A percentile compares a stretch with the other conserved stretches of the same genome.
These are phyloP conservation scores for Penicillium sp. DNA, from an alignment of 2,329 filamentous ascomycete genomes.

Conservation along the genomic window DNA sequence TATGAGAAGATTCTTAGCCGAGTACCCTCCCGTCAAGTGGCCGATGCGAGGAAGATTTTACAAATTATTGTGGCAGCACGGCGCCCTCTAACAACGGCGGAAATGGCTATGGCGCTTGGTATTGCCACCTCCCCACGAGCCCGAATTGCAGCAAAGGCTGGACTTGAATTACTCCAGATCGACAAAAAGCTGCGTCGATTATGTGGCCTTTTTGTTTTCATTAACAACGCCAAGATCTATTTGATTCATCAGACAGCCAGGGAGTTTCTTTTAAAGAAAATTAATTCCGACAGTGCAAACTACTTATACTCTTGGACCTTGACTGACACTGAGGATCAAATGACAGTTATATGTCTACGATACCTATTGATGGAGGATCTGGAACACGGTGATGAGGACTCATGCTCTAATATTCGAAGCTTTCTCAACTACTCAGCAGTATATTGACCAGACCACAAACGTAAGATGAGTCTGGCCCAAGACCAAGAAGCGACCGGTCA, in stretches of 20 bases:
- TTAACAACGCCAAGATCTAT: conserved; percentile 15
- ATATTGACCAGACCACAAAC: conserved; percentile 7
- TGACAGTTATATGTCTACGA: conserved; percentile 9
- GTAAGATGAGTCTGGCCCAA: neutral
- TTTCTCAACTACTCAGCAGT: neutral
- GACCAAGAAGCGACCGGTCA: neutral
- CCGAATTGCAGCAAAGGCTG: neutral
- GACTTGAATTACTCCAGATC: neutral
- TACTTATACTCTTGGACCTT: conserved; percentile 1
- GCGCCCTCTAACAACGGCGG: conserved; percentile 11
- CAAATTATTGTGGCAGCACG: conserved; percentile 16
- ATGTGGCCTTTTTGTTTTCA: conserved; percentile 19
- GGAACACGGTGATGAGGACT: neutral
- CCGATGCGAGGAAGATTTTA: conserved; percentile 7
- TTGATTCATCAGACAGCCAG: conserved; percentile 20
- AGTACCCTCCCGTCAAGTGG: neutral
- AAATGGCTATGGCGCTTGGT: conserved; percentile 16
- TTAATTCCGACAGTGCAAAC: neutral
- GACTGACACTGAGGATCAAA: conserved; percentile 5
- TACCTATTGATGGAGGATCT: conserved; percentile 12
- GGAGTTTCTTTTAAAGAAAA: conserved; percentile 9
- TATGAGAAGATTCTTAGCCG: conserved; percentile 17
- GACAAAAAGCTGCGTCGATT: conserved; percentile 5
- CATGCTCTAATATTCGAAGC: neutral
- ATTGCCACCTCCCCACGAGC: conserved; percentile 1